Base-by-base conservation (phyloP, 495 filamentous ascomycete genomes). In the Mytilinidion resinicola region DNA sequence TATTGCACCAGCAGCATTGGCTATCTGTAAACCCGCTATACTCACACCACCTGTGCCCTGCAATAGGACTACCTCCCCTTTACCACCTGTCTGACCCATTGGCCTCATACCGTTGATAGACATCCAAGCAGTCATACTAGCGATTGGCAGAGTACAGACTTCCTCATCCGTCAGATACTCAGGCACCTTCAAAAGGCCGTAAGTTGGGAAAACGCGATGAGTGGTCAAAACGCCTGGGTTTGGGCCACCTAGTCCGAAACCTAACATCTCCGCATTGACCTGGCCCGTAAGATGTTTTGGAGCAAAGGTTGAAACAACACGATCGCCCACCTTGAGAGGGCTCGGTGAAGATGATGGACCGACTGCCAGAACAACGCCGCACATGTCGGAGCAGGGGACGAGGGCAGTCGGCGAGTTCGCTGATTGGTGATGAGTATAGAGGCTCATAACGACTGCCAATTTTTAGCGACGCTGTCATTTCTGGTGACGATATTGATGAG, bases 351-450 rank as follows among this genome's bases (percentile, higher is more conserved):
- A 3, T 30, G 11, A 34, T 43, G 35, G 33, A n/a, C 71, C 70
- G 44, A 62, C 9, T 17, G 61, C 64, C 30, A 72, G 43, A 43
- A 78, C 65, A 34, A 63, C 60, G 53, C 76, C 76, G 55, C 72
- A 73, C 66, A 74, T 74, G 62, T 79, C 77, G 42, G 70, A 72
- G 63, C 72, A 74, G 14, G 75, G 74, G 12, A 78, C 70, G 8
- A 77, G 15, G 20, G 69, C 57, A 4, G 50, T 56, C 9, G 70
- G 62, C 15, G 74, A 62, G 10, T 70, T 64, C 53, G 73, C 68
- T 25, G 70, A 67, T 41, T 73, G 73, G 66, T 82, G 76, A 66
- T 85, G 79, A 56, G 67, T 79, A 67, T 83, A 84, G 51, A 80
- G 70, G 54, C 81, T 81, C 61, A 76, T 80, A 53, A 70, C 71